Percentiles rank a stretch among this genome's conserved stretches.
Evolutionary conservation across 164 flowering plant species (phyloP).

Genomic region (Stephania cephalantha): DNA sequence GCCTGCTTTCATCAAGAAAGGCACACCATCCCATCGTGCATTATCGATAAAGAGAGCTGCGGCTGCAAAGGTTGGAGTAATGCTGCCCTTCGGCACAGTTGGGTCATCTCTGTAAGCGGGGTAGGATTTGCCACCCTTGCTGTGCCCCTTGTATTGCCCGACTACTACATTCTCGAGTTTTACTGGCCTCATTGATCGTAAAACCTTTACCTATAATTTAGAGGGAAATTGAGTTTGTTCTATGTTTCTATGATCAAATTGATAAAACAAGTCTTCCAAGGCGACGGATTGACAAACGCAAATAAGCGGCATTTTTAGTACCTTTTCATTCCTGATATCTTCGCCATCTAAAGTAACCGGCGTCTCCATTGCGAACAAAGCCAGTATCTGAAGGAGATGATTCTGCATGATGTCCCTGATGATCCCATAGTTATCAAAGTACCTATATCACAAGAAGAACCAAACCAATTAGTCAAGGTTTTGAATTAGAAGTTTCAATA

Average conservation of each 20-base stretch:
- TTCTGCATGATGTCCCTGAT: constrained; percentile 97
- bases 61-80: constrained; percentile 95
- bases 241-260: not conserved
- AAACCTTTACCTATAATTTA: constrained; percentile 65
- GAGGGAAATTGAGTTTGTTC: not conserved
- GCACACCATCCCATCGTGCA: constrained; percentile 99
- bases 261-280: not conserved
- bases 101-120: constrained; percentile 86
- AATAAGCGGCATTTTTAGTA: constrained; percentile 8
- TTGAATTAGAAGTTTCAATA: not conserved
- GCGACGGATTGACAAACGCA: not conserved
- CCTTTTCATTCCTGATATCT: constrained; percentile 96
- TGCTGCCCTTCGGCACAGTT: constrained; percentile 73
- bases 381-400: constrained; percentile 86
- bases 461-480: not conserved
- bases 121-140: constrained; percentile 63
- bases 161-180: constrained; percentile 64
- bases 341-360: constrained; percentile 94
- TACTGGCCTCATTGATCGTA: constrained; percentile 82
- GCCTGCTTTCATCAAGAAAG: constrained; percentile 95
- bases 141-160: constrained; percentile 89
- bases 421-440: constrained; percentile 86
- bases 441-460: constrained; percentile 35
- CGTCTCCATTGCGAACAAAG: constrained; percentile 98
- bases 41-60: constrained; percentile 91